Percentiles rank a stretch among this genome's conserved stretches.
Evolutionary conservation across 2,329 filamentous ascomycete species (phyloP).

Genomic region (Penicillium freii): DNA sequence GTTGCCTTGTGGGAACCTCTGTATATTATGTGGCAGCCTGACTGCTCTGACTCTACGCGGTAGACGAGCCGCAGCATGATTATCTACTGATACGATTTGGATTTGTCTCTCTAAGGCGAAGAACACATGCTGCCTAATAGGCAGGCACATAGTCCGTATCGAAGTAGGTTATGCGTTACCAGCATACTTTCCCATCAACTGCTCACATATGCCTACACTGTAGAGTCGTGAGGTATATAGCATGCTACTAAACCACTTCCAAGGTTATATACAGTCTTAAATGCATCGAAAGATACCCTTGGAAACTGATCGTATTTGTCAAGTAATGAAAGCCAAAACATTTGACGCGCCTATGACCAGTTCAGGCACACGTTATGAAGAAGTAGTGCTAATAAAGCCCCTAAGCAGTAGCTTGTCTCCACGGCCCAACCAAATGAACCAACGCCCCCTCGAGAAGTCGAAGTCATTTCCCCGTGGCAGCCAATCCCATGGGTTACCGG

Average conservation of each 20-base stretch:
- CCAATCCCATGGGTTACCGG: conserved; percentile 20
- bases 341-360: conserved; percentile 25
- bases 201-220: neutral
- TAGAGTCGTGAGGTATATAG: neutral
- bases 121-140: neutral
- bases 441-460: conserved; percentile 23
- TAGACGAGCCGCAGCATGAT: conserved; percentile 4
- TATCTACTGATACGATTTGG: neutral
- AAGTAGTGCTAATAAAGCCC: conserved; percentile 7
- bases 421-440: conserved; percentile 27
- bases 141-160: neutral
- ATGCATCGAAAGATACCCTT: neutral
- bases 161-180: neutral
- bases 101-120: neutral
- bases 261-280: neutral
- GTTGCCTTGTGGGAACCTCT: conserved; percentile 11
- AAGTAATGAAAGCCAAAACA: conserved; percentile 4
- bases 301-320: neutral
- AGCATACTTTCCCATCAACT: neutral
- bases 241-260: neutral
- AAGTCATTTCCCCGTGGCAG: conserved; percentile 16
- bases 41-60: conserved; percentile 7
- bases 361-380: conserved; percentile 16
- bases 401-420: conserved; percentile 16
- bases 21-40: conserved; percentile 15